Percentiles rank a stretch among this genome's conserved stretches.
Evolutionary conservation across 441 rosid genomes (phyloP).

Genomic region (Erysimum cheiri): DNA sequence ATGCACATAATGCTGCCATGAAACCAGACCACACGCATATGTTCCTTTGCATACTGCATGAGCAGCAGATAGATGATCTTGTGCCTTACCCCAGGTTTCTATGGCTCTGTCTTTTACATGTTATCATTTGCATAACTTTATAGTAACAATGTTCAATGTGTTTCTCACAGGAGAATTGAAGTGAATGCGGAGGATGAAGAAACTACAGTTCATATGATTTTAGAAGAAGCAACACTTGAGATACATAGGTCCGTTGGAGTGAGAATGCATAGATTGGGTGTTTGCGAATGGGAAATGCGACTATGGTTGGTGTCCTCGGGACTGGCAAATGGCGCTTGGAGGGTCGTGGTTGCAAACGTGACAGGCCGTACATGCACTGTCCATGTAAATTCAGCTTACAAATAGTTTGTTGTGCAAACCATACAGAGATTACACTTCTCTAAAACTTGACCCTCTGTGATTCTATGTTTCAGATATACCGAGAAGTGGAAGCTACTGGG

Average conservation of each 20-base stretch:
- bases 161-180: slow-evolving; percentile 78
- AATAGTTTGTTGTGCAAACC: background rate
- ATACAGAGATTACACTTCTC: slow-evolving; percentile 24
- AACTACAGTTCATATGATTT: slow-evolving; percentile 66
- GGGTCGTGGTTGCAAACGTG: slow-evolving; percentile 84
- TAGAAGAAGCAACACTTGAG: slow-evolving; percentile 78
- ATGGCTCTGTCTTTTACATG: slow-evolving; percentile 28
- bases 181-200: slow-evolving; percentile 74
- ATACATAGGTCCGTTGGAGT: slow-evolving; percentile 86
- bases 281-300: slow-evolving; percentile 99
- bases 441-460: slow-evolving; percentile 24
- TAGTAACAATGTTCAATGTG: slow-evolving; percentile 44
- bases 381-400: slow-evolving; percentile 76
- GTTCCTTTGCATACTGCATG: slow-evolving; percentile 88
- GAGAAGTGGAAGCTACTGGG: slow-evolving; percentile 79
- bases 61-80: slow-evolving; percentile 89
- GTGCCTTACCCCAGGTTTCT: slow-evolving; percentile 83
- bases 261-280: slow-evolving; percentile 90
- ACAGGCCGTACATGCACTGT: slow-evolving; percentile 94
- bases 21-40: slow-evolving; percentile 92
- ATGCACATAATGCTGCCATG: slow-evolving; percentile 77
- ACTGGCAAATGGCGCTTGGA: slow-evolving; percentile 95
- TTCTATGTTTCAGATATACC: slow-evolving; percentile 72
- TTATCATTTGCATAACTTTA: slow-evolving; percentile 14
- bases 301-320: slow-evolving; percentile 90